Base-by-base conservation (phyloP, 2,329 filamentous ascomycete genomes). In the Colletotrichum siamense region DNA sequence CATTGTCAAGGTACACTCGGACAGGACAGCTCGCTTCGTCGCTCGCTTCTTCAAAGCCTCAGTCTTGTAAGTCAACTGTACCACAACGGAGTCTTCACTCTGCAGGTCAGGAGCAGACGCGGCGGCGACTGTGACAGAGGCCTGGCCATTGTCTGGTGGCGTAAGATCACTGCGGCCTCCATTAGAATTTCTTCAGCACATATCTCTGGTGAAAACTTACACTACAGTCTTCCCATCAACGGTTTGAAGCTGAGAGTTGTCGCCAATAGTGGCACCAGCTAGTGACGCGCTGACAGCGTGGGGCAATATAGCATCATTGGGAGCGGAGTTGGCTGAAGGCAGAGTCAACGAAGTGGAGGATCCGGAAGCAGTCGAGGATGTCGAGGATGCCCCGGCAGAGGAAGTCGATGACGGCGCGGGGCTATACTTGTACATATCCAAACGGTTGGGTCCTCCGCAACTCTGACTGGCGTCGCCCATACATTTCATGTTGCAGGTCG, bases 401-500 rank as follows among this genome's bases (percentile, higher is more conserved):
- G 49, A 39, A 36, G 66, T 28, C 28, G 68, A 52, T 16, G 57
- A 71, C 8, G 57, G 55, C 16, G 22, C 61, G 0, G 68, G 61
- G 57, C 68, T 64, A 59, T 32, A 82, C 77, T 80, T 79, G 79
- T 88, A 87, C n/a, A 87, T 73, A 72, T 86, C 87, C 30, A 87
- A 79, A 55, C 82, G 85, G 69, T 82, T 80, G 5, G 80, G 78
- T 8, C 86, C 87, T 49, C 86, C 86, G 74, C 86, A 88, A 74
- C 82, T 81, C 69, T 88, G 86, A 30, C 80, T 84, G 36, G 78
- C 79, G 79, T 87, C 85, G 75, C 85, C 86, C 44, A 84, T 85
- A 81, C 87, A 88, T 34, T 82, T 72, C 84, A 86, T 87, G 73
- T 80, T 81, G 80, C 86, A 88, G 26, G 84, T 85, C 8, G 66